Evolutionary conservation across 2,329 filamentous ascomycete genomes (phyloP).

Genomic region (Nemania serpens): DNA sequence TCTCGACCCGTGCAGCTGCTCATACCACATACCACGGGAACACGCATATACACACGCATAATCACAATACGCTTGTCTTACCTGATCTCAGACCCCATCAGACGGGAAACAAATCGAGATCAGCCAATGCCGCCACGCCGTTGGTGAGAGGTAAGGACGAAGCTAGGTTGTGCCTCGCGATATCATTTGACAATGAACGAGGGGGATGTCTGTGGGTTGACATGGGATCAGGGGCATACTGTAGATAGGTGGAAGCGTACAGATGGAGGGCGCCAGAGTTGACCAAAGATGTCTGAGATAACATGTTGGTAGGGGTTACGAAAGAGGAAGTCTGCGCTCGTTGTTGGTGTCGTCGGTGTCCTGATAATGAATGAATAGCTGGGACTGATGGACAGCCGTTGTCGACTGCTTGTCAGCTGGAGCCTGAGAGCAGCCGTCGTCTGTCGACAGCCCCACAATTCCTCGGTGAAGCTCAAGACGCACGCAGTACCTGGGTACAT

Average conservation of each 20-base stretch:
- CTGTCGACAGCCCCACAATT: no score
- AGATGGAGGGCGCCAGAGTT: not conserved
- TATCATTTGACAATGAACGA: constrained; percentile 24
- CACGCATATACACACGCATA: not conserved
- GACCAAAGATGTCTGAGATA: not conserved
- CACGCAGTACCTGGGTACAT: no score
- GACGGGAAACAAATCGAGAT: constrained; percentile 8
- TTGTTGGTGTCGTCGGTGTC: no score
- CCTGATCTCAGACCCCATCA: constrained; percentile 22
- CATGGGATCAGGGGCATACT: not conserved
- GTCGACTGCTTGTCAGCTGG: not conserved
- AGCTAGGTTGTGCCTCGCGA: not conserved
- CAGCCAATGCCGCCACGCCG: constrained; percentile 8
- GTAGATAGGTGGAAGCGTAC: not conserved
- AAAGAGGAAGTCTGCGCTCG: not conserved
- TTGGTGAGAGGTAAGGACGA: constrained; percentile 16
- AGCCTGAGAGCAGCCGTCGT: not conserved
- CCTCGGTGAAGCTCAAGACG: no score
- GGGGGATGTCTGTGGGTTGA: not conserved
- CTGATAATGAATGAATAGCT: no score
- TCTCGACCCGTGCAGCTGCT: constrained; percentile 11
- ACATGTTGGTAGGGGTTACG: not conserved
- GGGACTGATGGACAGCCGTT: not conserved
- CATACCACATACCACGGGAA: not conserved
- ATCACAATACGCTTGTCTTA: constrained; percentile 9